Conservation (phyloP, 1,284 basidiomycete species). For the Ustilago nuda region DNA sequence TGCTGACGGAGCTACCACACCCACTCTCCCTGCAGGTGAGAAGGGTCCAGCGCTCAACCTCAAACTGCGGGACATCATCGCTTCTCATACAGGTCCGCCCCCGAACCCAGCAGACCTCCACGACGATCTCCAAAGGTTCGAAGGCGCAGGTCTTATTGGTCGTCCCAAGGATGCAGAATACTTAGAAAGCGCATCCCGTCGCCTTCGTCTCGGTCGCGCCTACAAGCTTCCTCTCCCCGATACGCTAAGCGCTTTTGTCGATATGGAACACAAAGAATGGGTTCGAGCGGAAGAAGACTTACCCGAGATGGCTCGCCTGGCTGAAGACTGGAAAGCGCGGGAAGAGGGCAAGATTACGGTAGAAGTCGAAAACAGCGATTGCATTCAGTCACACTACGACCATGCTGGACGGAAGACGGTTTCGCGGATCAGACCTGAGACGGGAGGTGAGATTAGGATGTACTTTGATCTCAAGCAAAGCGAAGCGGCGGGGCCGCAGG, state of each 20-base stretch:
- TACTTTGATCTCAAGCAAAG: slow-evolving; percentile 5
- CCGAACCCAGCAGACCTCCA: not conserved
- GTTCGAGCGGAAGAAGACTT: slow-evolving; percentile 23
- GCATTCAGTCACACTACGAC: slow-evolving; percentile 22
- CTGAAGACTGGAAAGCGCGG: slow-evolving; percentile 19
- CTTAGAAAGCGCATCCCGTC: slow-evolving; percentile 11
- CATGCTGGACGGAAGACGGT: slow-evolving; percentile 11
- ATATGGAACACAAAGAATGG: slow-evolving; percentile 32
- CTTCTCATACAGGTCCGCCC: not conserved
- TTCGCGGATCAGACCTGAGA: slow-evolving; percentile 1
- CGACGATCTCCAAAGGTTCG: slow-evolving; percentile 3
- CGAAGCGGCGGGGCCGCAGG: not conserved
- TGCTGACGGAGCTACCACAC: not conserved
- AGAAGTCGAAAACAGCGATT: slow-evolving; percentile 12
- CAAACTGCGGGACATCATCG: slow-evolving; percentile 5
- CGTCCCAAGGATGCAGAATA: slow-evolving; percentile 10
- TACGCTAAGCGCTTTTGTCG: slow-evolving; percentile 10
- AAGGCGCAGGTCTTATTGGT: slow-evolving; percentile 6
- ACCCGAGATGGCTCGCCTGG: slow-evolving; percentile 1
- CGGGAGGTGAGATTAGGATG: slow-evolving; percentile 23
- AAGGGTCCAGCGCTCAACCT: not conserved
- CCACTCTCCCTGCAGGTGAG: not conserved
- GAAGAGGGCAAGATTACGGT: slow-evolving; percentile 29
- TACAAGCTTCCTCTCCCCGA: slow-evolving; percentile 22
- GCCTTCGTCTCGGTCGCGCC: slow-evolving; percentile 17